A percentile compares a stretch with the other conserved stretches of the same genome.
Conservation (phyloP, 83 land plant genomes). For the Picea mariana region DNA sequence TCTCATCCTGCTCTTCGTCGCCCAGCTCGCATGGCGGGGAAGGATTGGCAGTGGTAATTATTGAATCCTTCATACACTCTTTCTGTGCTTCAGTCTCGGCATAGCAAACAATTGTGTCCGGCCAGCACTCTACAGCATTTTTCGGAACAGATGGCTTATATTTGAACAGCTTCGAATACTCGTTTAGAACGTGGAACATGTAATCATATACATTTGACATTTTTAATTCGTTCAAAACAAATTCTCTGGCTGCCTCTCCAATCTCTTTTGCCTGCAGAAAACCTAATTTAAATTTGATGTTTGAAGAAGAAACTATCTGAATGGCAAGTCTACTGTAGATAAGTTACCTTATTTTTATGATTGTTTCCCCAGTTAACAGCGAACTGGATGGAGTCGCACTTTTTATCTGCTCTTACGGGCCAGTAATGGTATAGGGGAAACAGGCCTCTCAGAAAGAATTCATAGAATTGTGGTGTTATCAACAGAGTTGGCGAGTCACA, state of each 20-base stretch:
- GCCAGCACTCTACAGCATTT: conserved; percentile 15
- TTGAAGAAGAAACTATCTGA: not conserved
- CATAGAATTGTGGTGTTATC: conserved; percentile 32
- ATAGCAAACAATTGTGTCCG: conserved; percentile 24
- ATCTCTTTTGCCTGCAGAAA: conserved; percentile 31
- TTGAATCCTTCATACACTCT: conserved; percentile 24
- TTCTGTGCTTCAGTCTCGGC: no score
- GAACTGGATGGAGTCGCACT: conserved; percentile 39
- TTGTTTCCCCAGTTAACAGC: conserved; percentile 56
- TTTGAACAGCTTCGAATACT: conserved; percentile 31
- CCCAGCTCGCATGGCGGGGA: conserved; percentile 24
- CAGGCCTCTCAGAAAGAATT: conserved; percentile 50
- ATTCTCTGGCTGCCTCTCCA: conserved; percentile 33
- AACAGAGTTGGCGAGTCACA: conserved; percentile 44
- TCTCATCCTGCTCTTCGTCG: not conserved
- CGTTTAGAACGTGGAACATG: conserved; percentile 43
- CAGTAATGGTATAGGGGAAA: conserved; percentile 43
- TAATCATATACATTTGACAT: no score
- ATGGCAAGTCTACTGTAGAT: no score
- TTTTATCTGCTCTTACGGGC: conserved; percentile 28
- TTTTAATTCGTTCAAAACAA: conserved; percentile 29
- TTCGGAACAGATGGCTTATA: conserved; percentile 35
- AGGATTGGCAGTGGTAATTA: conserved; percentile 6
- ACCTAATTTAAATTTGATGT: not conserved
- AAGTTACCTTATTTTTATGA: conserved; percentile 32